Evolutionary conservation across 768 basidiomycete species (phyloP), one percentile per base, ranked within the genome.

Genomic region (Suillus variegatus): DNA sequence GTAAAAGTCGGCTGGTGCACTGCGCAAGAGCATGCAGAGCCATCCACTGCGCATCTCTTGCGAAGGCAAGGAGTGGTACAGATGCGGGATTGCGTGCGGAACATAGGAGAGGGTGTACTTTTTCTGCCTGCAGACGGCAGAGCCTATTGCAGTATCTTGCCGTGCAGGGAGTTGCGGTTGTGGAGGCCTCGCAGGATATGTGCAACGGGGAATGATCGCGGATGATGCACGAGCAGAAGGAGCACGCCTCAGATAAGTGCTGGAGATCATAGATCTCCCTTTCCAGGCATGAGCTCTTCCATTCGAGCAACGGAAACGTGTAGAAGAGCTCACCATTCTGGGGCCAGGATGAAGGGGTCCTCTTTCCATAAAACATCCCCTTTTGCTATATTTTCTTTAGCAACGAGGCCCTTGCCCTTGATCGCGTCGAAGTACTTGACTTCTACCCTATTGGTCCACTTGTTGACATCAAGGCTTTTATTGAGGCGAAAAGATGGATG

Each of bases 311-410:
- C 7, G 12, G 28, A 16, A 16, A n/a, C n/a, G n/a, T n/a, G 41
- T 58, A 20, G 4, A n/a, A 18, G 36, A 22, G 71, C 81, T 66
- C 74, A 92, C 90, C 89, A 92, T 77, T 92, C 90, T n/a, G 92
- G 88, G n/a, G 91, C 89, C 25, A 93, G 76, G 54, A 90, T 76
- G 72, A 89, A 93, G 1, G 92, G 92, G 71, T 93, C 91, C 72
- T 96, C 94, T 65, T 87, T 89, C 93, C 94, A 95, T 20, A 97
- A 74, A 5, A 86, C 78, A 67, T 95, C 92, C 0, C 90, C 92
- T 70, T 87, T 84, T 32, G 78, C 77, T 62, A 96, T 90, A 38
- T 82, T 80, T 60, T 87, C 84, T 41, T 77, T 85, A 1, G 93
- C 92, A 0, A 95, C 85, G 43, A 97, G 79, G 0, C 94, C 95